Conservation (phyloP, 1,284 basidiomycete species). For the Ustilago sp. region DNA sequence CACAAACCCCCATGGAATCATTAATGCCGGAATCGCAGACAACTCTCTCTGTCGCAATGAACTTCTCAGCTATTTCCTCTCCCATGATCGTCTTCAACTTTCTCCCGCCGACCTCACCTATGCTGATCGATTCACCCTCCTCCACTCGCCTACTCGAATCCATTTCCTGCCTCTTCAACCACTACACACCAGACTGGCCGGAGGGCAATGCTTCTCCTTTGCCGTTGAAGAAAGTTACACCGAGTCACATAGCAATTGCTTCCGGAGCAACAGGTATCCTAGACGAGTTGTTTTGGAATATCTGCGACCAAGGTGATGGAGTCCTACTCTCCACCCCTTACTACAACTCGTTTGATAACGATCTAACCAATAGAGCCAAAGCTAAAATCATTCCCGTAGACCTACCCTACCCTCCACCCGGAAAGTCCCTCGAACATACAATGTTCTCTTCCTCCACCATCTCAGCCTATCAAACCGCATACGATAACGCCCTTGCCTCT, state of each 20-base stretch:
- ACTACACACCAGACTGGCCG: conserved; percentile 34
- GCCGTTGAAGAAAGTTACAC: conserved; percentile 37
- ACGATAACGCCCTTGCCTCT: conserved; percentile 18
- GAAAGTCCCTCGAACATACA: background rate
- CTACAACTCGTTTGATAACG: conserved; percentile 59
- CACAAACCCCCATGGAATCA: conserved; percentile 56
- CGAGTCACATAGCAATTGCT: conserved; percentile 55
- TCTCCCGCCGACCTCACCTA: conserved; percentile 56
- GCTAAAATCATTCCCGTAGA: conserved; percentile 42
- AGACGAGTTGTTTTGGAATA: conserved; percentile 52
- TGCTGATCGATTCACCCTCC: conserved; percentile 45
- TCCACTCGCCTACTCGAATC: conserved; percentile 42
- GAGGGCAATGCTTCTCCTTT: conserved; percentile 28
- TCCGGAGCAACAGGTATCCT: conserved; percentile 56
- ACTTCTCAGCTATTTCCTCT: conserved; percentile 45
- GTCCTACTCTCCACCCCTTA: conserved; percentile 56
- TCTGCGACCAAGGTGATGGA: conserved; percentile 55
- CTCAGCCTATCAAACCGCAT: conserved; percentile 43
- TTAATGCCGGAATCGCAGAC: conserved; percentile 59
- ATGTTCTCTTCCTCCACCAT: conserved; percentile 39
- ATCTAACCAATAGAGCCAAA: conserved; percentile 40
- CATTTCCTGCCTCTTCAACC: conserved; percentile 46
- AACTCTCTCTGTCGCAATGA: conserved; percentile 54
- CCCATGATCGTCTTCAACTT: conserved; percentile 40
- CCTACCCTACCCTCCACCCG: conserved; percentile 18